Evolutionary conservation across 345 rosid genomes (phyloP), one percentile per base, ranked within the genome.

Genomic region (Mangifera indica): DNA sequence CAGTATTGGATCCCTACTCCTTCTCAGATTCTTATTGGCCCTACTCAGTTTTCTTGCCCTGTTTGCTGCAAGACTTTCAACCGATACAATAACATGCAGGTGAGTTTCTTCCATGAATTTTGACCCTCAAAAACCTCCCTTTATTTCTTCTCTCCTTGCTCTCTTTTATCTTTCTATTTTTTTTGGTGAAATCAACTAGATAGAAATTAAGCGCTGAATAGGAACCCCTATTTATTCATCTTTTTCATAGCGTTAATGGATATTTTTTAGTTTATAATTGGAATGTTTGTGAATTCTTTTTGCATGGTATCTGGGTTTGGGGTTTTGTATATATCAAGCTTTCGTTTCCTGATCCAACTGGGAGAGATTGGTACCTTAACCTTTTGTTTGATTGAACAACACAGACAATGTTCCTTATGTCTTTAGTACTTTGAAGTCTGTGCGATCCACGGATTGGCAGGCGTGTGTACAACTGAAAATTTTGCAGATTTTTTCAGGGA

Each of bases 61-160:
- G 90, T 93, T 80, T 93, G 98, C 80, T 91, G 79, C 90, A 91
- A 91, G 83, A 89, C 90, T 81, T 93, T 93, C 89, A 91, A 89
- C 61, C 86, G 98, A 87, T 93, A 91, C 87, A 93, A 93, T 81
- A 93, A 93, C 93, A 91, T 93, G 97, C 98, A 93, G 92, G 98
- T 91, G 73, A 74, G 63, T 74, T 29, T 48, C 60, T 20, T 11
- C 24, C 71, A 29, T n/a, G n/a, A 37, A 67, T 54, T 54, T 68
- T 53, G 12, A 37, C 7, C 9, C 20, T 49, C 70, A 32, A 5
- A 55, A 52, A 32, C 7, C 10, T 49, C 45, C 55, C 45, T 45
- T 18, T 14, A 21, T 63, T 76, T 29, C 71, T 25, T 29, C 24
- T 29, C 32, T 24, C 58, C 32, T 29, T 29, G 32, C 32, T 29